Evolutionary conservation across 2,329 filamentous ascomycete species (phyloP).

Genomic region (Pseudopithomyces maydicus): DNA sequence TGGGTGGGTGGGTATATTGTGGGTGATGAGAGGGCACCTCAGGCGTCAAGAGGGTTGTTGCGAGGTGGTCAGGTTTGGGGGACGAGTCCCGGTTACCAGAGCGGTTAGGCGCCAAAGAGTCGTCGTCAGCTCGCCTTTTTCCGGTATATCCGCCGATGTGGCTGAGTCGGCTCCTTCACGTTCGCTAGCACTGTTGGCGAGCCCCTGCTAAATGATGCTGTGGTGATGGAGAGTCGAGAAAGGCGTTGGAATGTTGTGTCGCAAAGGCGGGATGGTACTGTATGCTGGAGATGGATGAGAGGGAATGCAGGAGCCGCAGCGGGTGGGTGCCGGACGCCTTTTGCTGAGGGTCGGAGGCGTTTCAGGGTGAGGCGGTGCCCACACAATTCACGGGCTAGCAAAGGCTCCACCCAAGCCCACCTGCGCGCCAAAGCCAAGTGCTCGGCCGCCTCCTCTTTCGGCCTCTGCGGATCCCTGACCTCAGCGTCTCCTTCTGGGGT

Average conservation of each 20-base stretch:
- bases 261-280: neutral
- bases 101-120: slow-evolving; percentile 41
- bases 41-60: slow-evolving; percentile 31
- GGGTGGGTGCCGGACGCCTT: slow-evolving; percentile 22
- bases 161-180: slow-evolving; percentile 24
- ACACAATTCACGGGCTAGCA: neutral
- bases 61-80: slow-evolving; percentile 26
- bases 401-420: neutral
- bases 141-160: slow-evolving; percentile 37
- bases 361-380: slow-evolving; percentile 24
- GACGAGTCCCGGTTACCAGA: slow-evolving; percentile 21
- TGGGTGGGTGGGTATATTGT: slow-evolving; percentile 12
- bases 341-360: slow-evolving; percentile 30
- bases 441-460: slow-evolving; percentile 3
- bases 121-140: slow-evolving; percentile 43
- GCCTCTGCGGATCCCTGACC: neutral
- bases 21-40: slow-evolving; percentile 22
- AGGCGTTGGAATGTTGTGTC: neutral
- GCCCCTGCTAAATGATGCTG: slow-evolving; percentile 3
- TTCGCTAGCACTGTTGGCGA: neutral
- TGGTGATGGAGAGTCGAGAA: slow-evolving; percentile 1
- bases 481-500: neutral
- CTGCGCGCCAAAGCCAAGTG: neutral
- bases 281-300: slow-evolving; percentile 13
- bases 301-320: neutral